Percentiles rank a stretch among this genome's conserved stretches.
phyloP scores from a whole-genome alignment of 2,329 filamentous ascomycete species.

The Neoscytalidium dimidiatum region DNA sequence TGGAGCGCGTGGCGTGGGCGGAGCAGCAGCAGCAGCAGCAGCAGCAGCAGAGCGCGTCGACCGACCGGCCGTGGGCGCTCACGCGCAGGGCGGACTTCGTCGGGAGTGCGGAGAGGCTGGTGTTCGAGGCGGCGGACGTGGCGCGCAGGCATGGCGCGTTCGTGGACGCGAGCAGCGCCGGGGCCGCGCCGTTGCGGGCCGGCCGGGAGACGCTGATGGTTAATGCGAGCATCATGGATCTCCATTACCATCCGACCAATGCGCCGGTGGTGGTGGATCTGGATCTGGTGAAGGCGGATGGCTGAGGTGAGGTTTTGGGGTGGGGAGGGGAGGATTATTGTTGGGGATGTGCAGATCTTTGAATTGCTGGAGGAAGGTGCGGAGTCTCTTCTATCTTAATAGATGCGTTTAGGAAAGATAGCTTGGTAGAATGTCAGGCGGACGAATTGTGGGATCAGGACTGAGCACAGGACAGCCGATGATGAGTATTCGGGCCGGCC shows the following conservation, averaged over 20 bases:
- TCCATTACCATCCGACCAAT: constrained; percentile 51
- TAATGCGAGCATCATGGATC: constrained; percentile 59
- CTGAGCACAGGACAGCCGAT: no score
- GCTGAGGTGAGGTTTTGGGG: background rate
- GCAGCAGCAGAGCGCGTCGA: background rate
- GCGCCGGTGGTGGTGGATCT: constrained; percentile 60
- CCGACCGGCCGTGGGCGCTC: background rate
- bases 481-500: no score
- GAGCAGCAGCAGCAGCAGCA: constrained; percentile 21
- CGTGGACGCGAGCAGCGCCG: constrained; percentile 34
- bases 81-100: constrained; percentile 13
- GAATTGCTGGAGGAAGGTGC: no score
- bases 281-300: constrained; percentile 34
- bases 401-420: no score
- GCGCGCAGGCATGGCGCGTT: constrained; percentile 28
- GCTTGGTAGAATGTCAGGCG: no score
- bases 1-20: constrained; percentile 41
- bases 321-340: no score
- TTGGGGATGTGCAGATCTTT: no score
- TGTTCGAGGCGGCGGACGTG: constrained; percentile 26
- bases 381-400: no score
- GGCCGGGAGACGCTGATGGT: constrained; percentile 59
- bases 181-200: constrained; percentile 35
- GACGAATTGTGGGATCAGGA: no score
- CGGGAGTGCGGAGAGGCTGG: constrained; percentile 5